Percentiles rank a stretch among this genome's conserved stretches.
Evolutionary conservation across 441 rosid genomes (phyloP).

Genomic region (Pelargonium australe): DNA sequence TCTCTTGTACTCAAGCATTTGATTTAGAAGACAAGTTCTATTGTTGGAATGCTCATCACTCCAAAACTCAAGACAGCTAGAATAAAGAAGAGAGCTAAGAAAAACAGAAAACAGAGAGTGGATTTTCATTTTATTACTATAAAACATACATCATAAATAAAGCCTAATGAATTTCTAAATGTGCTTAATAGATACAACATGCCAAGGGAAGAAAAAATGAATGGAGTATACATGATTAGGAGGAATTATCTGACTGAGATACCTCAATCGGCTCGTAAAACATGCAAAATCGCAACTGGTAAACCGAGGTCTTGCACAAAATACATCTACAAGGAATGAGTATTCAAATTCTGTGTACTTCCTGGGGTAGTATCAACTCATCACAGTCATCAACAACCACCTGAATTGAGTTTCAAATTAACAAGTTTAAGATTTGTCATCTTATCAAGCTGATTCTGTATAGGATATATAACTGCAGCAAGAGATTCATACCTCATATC

Average conservation of each 20-base stretch:
- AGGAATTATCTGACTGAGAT: not conserved
- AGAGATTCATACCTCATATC: slow-evolving; percentile 37
- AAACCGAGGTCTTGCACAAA: slow-evolving; percentile 8
- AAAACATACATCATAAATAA: too few relatives aligned
- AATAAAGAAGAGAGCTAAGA: too few relatives aligned
- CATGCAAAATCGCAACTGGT: slow-evolving; percentile 31
- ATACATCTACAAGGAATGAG: not conserved
- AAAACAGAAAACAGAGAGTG: too few relatives aligned
- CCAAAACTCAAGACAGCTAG: too few relatives aligned
- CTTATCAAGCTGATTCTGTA: slow-evolving; percentile 4
- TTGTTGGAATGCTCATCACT: too few relatives aligned
- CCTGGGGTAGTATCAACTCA: slow-evolving; percentile 65
- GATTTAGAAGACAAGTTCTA: too few relatives aligned
- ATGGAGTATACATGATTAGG: slow-evolving; percentile 2
- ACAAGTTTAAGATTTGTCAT: not conserved
- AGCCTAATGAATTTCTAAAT: too few relatives aligned
- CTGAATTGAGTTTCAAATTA: slow-evolving; percentile 28
- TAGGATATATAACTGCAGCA: not conserved
- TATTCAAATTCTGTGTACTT: slow-evolving; percentile 41
- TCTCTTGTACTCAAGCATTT: too few relatives aligned
- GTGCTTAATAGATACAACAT: not conserved
- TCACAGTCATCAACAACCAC: slow-evolving; percentile 62
- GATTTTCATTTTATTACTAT: too few relatives aligned
- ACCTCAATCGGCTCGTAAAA: slow-evolving; percentile 22
- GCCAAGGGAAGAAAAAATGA: not conserved